Evolutionary conservation across 2,329 filamentous ascomycete species (phyloP).

Genomic region (Colletotrichum gloeosporioides): DNA sequence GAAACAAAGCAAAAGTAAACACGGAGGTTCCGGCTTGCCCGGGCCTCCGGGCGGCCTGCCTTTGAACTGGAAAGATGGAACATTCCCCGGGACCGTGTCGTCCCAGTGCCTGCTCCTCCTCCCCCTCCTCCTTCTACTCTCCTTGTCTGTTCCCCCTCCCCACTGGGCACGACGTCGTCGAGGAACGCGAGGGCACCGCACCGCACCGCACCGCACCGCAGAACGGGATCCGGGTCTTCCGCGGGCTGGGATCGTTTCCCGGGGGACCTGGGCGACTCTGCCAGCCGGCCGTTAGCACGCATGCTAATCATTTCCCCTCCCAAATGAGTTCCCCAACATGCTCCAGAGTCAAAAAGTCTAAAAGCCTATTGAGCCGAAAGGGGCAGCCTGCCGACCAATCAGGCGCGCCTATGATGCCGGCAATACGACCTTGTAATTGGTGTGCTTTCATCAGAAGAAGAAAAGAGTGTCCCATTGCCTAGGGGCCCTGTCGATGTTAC

Average conservation of each 20-base stretch:
- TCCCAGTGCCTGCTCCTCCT: not conserved
- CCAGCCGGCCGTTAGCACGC: not conserved
- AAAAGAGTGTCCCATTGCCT: not conserved
- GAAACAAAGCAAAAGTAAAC: not conserved
- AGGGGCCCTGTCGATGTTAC: not conserved
- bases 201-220: not conserved
- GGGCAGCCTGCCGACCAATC: not conserved
- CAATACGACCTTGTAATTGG: not conserved
- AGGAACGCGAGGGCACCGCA: not conserved
- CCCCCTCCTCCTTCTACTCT: not conserved
- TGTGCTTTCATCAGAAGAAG: not conserved
- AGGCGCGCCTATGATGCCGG: not conserved
- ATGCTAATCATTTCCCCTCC: not conserved
- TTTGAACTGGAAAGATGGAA: not conserved
- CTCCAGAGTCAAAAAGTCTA: not conserved
- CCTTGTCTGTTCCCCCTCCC: not conserved
- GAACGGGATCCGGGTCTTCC: not conserved
- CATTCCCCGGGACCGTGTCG: not conserved
- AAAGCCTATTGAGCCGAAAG: not conserved
- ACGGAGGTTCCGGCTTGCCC: slow-evolving; percentile 1
- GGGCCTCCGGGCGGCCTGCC: not conserved
- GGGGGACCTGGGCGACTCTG: not conserved
- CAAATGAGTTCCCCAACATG: slow-evolving; percentile 1
- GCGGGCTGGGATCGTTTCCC: not conserved
- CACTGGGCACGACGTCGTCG: not conserved